phyloP scores from a whole-genome alignment of 257 asterid species.

The Gynochthodes officinalis region DNA sequence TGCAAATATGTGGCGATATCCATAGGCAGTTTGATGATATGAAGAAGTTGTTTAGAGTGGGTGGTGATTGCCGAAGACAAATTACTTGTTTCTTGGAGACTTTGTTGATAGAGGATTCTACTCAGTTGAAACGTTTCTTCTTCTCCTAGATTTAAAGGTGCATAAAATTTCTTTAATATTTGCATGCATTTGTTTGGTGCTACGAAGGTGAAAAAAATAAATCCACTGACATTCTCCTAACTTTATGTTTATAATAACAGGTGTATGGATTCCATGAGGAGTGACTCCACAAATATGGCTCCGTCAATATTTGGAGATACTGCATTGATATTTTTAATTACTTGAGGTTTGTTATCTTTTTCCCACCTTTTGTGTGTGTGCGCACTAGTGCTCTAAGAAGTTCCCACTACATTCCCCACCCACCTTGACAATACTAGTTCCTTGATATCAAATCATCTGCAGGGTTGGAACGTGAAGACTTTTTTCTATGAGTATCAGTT shows the following conservation, averaged over 20 bases:
- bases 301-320: conserved; percentile 96
- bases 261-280: conserved; percentile 97
- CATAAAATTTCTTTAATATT: conserved; percentile 5
- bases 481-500: neutral
- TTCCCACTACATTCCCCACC: no score
- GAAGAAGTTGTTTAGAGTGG: conserved; percentile 95
- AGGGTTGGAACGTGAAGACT: neutral
- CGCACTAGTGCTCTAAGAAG: no score
- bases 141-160: conserved; percentile 91
- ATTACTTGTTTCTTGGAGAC: conserved; percentile 97
- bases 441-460: neutral
- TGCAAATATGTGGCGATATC: conserved; percentile 96
- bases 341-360: conserved; percentile 69
- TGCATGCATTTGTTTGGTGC: neutral
- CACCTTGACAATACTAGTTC: neutral
- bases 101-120: conserved; percentile 95
- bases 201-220: neutral
- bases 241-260: conserved; percentile 29
- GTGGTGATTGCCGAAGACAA: conserved; percentile 92
- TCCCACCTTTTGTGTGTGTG: no score
- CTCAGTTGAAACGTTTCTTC: conserved; percentile 96
- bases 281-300: conserved; percentile 92
- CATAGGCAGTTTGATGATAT: conserved; percentile 98
- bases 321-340: conserved; percentile 96
- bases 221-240: neutral